These are phyloP conservation scores for Mrakia frigida DNA, from an alignment of 768 basidiomycete species.

Conservation along the genomic window DNA sequence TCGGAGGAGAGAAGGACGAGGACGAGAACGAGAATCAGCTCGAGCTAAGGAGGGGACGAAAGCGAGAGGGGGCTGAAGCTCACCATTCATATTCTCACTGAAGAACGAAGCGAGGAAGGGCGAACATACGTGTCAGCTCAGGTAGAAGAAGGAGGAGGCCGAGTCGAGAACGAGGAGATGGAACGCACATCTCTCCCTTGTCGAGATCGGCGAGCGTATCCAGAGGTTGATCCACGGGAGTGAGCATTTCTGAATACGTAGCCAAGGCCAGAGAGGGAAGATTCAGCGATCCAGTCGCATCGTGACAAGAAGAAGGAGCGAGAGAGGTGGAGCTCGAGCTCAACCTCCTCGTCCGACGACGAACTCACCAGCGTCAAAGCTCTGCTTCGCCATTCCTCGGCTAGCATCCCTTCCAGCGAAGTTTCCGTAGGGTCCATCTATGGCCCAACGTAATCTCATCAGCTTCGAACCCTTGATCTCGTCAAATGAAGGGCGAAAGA, in stretches of 20 bases:
- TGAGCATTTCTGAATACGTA: slow-evolving; percentile 70
- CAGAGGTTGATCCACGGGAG: slow-evolving; percentile 74
- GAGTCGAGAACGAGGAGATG: not conserved
- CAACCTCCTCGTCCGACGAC: not conserved
- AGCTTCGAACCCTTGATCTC: not conserved
- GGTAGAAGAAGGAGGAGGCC: not conserved
- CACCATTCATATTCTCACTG: slow-evolving; percentile 89
- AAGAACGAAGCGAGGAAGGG: not conserved
- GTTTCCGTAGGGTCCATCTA: slow-evolving; percentile 94
- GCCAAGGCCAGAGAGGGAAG: not conserved
- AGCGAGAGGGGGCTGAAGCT: slow-evolving; percentile 25
- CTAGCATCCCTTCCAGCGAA: slow-evolving; percentile 96
- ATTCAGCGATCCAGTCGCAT: not conserved
- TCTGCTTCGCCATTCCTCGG: slow-evolving; percentile 95
- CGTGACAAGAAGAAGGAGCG: not conserved
- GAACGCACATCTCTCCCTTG: slow-evolving; percentile 70
- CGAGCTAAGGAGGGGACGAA: not conserved
- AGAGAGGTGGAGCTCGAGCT: not conserved
- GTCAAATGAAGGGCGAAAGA: not conserved
- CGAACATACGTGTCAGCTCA: not conserved
- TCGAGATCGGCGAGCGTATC: slow-evolving; percentile 76
- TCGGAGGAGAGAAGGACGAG: not conserved
- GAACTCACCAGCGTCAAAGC: slow-evolving; percentile 75
- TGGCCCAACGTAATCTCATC: not conserved
- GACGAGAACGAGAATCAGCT: not conserved